These are phyloP conservation scores for Lithohypha guttulata DNA, from an alignment of 2,329 filamentous ascomycete genomes.

Conservation along the genomic window DNA sequence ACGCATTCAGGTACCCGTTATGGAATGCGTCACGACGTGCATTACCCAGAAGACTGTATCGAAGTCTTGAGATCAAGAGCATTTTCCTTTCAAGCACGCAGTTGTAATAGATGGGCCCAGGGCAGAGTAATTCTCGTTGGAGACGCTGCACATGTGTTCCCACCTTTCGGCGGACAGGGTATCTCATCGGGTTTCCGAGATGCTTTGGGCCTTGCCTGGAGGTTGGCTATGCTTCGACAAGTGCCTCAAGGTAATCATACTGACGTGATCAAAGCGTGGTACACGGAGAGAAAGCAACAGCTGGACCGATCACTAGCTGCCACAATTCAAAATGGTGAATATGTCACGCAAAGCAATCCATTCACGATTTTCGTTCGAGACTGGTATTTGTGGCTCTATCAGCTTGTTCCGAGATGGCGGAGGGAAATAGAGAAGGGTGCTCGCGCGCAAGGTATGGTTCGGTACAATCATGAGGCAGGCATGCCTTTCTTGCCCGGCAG, in stretches of 20 bases:
- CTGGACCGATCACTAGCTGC: constrained; percentile 27
- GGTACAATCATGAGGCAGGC: constrained; percentile 24
- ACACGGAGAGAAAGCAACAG: constrained; percentile 30
- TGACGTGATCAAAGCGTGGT: constrained; percentile 26
- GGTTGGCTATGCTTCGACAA: constrained; percentile 25
- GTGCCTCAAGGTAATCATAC: constrained; percentile 19
- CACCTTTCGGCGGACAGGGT: constrained; percentile 30
- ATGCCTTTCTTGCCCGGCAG: constrained; percentile 26
- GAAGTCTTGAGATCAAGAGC: constrained; percentile 22
- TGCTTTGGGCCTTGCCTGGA: constrained; percentile 29
- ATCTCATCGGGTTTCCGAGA: constrained; percentile 34
- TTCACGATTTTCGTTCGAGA: constrained; percentile 27
- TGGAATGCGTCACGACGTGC: constrained; percentile 15
- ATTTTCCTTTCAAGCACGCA: constrained; percentile 21
- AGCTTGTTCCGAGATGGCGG: constrained; percentile 26
- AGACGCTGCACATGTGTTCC: constrained; percentile 25
- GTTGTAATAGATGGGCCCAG: constrained; percentile 22
- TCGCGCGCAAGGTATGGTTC: constrained; percentile 25
- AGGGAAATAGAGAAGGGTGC: constrained; percentile 24
- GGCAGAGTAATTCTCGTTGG: constrained; percentile 21
- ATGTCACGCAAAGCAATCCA: constrained; percentile 24
- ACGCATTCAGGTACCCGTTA: constrained; percentile 23
- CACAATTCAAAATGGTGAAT: constrained; percentile 28
- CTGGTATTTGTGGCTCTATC: constrained; percentile 26
- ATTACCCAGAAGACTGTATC: constrained; percentile 23